A percentile compares a stretch with the other conserved stretches of the same genome.
Conservation (phyloP, 345 rosid species). For the Rhodamnia argentea region DNA sequence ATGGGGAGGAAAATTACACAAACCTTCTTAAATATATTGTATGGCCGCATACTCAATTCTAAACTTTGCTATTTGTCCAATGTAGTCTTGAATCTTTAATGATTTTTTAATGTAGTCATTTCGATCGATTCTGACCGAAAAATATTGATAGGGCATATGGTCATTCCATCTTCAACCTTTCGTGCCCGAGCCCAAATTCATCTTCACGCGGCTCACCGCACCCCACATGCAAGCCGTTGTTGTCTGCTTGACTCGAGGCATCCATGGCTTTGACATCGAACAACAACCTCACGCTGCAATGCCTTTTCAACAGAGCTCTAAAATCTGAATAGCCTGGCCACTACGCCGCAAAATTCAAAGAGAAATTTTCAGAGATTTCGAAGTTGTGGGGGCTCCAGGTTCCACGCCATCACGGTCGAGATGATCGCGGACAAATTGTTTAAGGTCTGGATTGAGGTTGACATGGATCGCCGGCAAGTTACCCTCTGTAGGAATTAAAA, state of each 20-base stretch:
- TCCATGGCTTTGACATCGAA: not conserved
- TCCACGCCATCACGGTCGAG: not conserved
- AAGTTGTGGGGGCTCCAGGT: not conserved
- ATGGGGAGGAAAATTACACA: too few species aligned
- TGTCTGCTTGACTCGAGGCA: not conserved
- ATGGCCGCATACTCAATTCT: not conserved
- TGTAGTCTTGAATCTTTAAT: not conserved
- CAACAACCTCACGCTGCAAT: not conserved
- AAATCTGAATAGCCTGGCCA: not conserved
- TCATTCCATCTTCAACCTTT: not conserved
- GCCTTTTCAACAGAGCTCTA: not conserved
- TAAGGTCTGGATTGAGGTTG: not conserved
- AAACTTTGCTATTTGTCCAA: not conserved
- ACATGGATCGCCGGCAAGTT: not conserved
- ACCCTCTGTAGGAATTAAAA: too few species aligned
- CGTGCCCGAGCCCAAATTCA: not conserved
- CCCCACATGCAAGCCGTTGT: not conserved
- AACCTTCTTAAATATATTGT: not conserved
- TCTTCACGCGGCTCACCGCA: not conserved
- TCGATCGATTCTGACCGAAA: rapidly evolving
- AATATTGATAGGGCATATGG: not conserved
- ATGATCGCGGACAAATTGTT: not conserved
- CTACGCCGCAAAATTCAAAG: not conserved
- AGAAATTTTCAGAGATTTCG: not conserved
- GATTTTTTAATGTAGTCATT: not conserved